A percentile compares a stretch with the other conserved stretches of the same genome.
Conservation (phyloP, 208 protist genomes). For the Leishmania arabica region DNA sequence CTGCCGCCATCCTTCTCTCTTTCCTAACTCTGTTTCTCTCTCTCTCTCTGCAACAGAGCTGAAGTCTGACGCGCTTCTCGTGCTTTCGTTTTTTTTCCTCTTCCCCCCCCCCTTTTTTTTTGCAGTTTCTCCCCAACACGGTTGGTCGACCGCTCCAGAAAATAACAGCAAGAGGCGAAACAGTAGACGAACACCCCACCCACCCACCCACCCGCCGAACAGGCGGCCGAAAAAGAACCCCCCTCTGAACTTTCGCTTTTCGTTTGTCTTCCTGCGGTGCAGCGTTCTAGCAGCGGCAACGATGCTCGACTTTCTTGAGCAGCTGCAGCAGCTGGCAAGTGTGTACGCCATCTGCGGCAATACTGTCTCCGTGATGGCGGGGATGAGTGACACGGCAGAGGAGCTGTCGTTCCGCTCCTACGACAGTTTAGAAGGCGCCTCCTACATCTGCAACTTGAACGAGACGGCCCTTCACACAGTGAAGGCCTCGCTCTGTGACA, state of each 20-base stretch:
- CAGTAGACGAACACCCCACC: not conserved
- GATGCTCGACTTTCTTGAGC: constrained; percentile 45
- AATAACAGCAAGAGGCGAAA: not conserved
- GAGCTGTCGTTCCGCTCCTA: constrained; percentile 57
- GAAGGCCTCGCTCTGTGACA: constrained; percentile 38
- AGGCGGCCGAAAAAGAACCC: not conserved
- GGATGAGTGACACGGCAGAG: constrained; percentile 56
- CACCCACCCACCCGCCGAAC: not conserved
- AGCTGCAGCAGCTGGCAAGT: constrained; percentile 56
- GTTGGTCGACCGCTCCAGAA: not conserved
- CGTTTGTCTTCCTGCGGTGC: not conserved
- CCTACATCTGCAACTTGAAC: constrained; percentile 57
- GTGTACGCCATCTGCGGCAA: constrained; percentile 51
- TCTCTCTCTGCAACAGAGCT: not conserved
- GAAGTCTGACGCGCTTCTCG: constrained; percentile 2
- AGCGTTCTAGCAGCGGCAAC: not conserved
- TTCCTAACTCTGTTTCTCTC: not conserved
- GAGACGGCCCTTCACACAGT: constrained; percentile 40
- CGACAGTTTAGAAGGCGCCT: constrained; percentile 30
- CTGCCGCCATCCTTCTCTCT: not conserved
- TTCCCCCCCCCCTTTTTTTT: not conserved
- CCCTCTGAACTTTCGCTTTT: not conserved
- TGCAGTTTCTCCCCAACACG: not conserved
- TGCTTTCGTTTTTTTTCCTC: not conserved
- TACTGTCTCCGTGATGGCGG: constrained; percentile 58